These are phyloP conservation scores for Capsicum baccatum DNA, from an alignment of 257 asterid species.

Conservation along the genomic window DNA sequence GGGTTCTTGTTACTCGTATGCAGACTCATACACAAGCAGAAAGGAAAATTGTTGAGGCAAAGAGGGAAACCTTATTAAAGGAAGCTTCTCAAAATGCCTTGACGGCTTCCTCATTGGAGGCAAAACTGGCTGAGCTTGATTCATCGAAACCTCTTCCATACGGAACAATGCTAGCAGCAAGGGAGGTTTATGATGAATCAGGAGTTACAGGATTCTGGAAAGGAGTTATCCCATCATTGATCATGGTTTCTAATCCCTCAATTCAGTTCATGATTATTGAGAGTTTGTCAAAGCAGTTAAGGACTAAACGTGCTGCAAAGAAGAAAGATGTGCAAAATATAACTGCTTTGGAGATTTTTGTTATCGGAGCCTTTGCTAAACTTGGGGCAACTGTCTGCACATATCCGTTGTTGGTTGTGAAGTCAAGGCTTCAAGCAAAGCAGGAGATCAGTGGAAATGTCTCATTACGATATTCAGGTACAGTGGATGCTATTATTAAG, in stretches of 20 bases:
- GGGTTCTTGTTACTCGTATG: conserved; percentile 98
- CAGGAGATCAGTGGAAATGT: conserved; percentile 86
- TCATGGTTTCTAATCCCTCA: conserved; percentile 98
- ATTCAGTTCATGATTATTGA: conserved; percentile 97
- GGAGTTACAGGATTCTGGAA: conserved; percentile 93
- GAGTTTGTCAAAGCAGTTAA: conserved; percentile 70
- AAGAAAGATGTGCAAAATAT: conserved; percentile 50
- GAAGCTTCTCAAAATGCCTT: conserved; percentile 55
- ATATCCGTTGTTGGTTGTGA: conserved; percentile 93
- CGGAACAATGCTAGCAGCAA: conserved; percentile 82
- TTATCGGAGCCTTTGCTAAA: conserved; percentile 87
- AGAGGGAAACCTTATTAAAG: conserved; percentile 67
- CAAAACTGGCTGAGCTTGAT: conserved; percentile 66
- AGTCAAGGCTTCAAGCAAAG: conserved; percentile 99
- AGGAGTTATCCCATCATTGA: conserved; percentile 83
- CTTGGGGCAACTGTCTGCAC: conserved; percentile 92
- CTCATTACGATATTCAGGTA: conserved; percentile 86
- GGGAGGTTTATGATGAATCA: conserved; percentile 81
- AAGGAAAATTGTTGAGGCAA: conserved; percentile 74
- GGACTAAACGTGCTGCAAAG: conserved; percentile 63
- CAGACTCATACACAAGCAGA: conserved; percentile 98
- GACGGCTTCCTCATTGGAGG: conserved; percentile 53
- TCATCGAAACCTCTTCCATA: conserved; percentile 73
- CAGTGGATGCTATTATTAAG: conserved; percentile 77
- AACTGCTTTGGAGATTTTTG: conserved; percentile 73